Evolutionary conservation across 768 basidiomycete species (phyloP).

Genomic region (Serendipita vermifera): DNA sequence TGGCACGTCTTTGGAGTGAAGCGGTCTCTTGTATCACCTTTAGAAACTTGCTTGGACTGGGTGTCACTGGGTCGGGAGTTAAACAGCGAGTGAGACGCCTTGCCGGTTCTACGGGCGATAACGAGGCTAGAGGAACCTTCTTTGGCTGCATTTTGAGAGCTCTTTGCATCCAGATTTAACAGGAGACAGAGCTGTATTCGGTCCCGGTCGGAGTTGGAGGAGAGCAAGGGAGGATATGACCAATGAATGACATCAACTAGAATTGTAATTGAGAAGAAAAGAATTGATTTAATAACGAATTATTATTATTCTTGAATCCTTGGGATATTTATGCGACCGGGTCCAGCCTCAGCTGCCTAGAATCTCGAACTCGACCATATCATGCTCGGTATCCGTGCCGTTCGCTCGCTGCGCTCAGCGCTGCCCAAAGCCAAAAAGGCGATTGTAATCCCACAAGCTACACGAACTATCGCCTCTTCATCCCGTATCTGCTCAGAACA

Average conservation of each 20-base stretch:
- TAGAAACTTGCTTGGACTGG: constrained; percentile 38
- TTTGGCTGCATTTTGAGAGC: constrained; percentile 1
- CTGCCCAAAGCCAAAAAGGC: background rate
- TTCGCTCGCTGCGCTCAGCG: constrained; percentile 4
- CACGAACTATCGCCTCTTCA: background rate
- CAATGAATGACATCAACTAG: too few relatives aligned
- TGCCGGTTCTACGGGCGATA: constrained; percentile 36
- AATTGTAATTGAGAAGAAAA: background rate
- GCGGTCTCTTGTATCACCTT: constrained; percentile 40
- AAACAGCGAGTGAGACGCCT: constrained; percentile 34
- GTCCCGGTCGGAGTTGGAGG: background rate
- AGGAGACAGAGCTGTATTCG: background rate
- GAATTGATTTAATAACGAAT: background rate
- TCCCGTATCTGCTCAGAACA: background rate
- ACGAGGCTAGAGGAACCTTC: constrained; percentile 34
- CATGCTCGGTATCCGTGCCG: constrained; percentile 2
- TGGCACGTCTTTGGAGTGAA: constrained; percentile 55
- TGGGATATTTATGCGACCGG: background rate
- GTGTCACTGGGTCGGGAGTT: constrained; percentile 47
- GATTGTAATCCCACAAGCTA: background rate
- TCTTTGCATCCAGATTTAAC: background rate
- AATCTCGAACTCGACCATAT: constrained; percentile 6
- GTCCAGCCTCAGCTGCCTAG: background rate
- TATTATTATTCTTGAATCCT: background rate
- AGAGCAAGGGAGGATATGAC: background rate